phyloP scores from a whole-genome alignment of 768 basidiomycete genomes.

The Symmetrospora coprosmae region DNA sequence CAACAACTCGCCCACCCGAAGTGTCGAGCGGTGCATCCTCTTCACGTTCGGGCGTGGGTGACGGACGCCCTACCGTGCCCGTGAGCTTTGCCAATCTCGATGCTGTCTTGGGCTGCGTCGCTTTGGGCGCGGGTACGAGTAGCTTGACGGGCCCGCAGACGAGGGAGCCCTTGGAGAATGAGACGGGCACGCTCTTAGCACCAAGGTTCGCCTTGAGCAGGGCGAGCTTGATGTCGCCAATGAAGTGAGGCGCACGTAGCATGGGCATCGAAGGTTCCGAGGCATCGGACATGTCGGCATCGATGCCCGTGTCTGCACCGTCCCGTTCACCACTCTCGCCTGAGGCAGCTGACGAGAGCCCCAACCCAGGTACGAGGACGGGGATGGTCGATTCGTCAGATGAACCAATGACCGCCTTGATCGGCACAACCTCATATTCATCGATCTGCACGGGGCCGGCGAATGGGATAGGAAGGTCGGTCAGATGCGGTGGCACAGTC shows the following conservation, averaged over 20 bases:
- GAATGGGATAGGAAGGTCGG: neutral
- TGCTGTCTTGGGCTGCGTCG: neutral
- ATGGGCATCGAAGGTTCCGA: slow-evolving; percentile 39
- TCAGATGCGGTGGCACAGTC: neutral
- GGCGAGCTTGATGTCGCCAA: slow-evolving; percentile 88
- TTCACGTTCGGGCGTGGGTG: slow-evolving; percentile 22
- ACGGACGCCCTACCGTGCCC: slow-evolving; percentile 37
- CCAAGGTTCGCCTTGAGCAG: slow-evolving; percentile 67
- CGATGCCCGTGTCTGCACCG: too few species aligned
- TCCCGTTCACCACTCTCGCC: too few species aligned
- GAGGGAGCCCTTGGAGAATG: slow-evolving; percentile 87
- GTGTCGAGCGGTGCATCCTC: slow-evolving; percentile 29
- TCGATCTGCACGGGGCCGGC: slow-evolving; percentile 55
- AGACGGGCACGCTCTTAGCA: slow-evolving; percentile 64
- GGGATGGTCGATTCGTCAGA: slow-evolving; percentile 80
- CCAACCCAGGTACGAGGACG: slow-evolving; percentile 44
- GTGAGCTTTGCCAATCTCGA: slow-evolving; percentile 44
- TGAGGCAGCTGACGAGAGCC: too few species aligned
- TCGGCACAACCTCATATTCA: slow-evolving; percentile 88
- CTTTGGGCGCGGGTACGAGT: slow-evolving; percentile 1
- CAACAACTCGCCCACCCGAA: slow-evolving; percentile 48
- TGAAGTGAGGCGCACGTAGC: slow-evolving; percentile 82
- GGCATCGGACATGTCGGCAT: too few species aligned
- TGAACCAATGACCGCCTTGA: slow-evolving; percentile 71
- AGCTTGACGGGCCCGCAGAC: slow-evolving; percentile 48